Percentiles rank a stretch among this genome's conserved stretches.
Conservation (phyloP, 148 eudicot genomes). For the Persicaria tinctoria region DNA sequence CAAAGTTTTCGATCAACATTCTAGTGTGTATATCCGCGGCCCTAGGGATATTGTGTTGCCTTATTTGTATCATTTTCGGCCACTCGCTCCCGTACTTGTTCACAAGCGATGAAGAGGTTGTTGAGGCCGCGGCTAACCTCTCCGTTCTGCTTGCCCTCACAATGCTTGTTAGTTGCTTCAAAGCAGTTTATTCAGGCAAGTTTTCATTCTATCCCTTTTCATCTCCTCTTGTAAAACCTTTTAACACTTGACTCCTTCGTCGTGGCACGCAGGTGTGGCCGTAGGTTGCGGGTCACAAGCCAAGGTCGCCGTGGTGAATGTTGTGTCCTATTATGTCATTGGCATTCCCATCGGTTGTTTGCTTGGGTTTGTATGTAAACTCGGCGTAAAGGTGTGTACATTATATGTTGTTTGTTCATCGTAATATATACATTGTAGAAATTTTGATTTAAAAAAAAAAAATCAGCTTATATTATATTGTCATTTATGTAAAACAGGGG, state of each 20-base stretch:
- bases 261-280: conserved; percentile 28
- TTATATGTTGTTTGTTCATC: background rate
- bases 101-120: conserved; percentile 34
- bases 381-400: conserved; percentile 24
- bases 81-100: conserved; percentile 26
- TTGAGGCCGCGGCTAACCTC: conserved; percentile 32
- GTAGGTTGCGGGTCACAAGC: conserved; percentile 31
- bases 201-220: background rate
- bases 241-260: background rate
- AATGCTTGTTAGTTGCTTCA: conserved; percentile 34
- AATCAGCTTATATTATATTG: background rate
- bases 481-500: background rate
- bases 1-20: conserved; percentile 29
- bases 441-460: too few relatives aligned
- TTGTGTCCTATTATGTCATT: conserved; percentile 28
- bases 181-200: conserved; percentile 44
- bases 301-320: conserved; percentile 29
- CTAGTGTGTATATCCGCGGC: background rate
- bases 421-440: too few relatives aligned
- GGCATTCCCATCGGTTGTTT: conserved; percentile 33
- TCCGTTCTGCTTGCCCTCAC: conserved; percentile 36
- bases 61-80: conserved; percentile 27
- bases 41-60: conserved; percentile 12
- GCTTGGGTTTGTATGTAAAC: conserved; percentile 24
- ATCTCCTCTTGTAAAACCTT: background rate